A percentile compares a stretch with the other conserved stretches of the same genome.
Conservation (phyloP, 768 basidiomycete genomes). For the Cystobasidium onofrii region DNA sequence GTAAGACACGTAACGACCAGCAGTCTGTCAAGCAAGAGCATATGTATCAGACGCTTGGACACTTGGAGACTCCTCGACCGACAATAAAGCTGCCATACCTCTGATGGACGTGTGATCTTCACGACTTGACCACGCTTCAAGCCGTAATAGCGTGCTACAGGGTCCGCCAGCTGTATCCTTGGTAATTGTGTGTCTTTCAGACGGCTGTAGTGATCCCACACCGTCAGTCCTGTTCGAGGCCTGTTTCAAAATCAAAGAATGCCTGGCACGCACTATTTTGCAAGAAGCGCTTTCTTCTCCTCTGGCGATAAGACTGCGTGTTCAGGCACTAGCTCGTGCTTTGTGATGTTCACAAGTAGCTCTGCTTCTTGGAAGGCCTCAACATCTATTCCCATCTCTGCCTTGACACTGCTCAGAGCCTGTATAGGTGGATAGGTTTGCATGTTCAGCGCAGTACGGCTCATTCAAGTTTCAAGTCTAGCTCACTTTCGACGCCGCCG, state of each 20-base stretch:
- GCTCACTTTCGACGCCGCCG: conserved; percentile 81
- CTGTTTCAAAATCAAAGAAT: neutral
- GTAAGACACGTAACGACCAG: conserved; percentile 15
- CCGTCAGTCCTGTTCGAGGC: too few species aligned
- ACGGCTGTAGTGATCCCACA: conserved; percentile 63
- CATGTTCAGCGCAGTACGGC: conserved; percentile 3
- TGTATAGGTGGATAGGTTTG: conserved; percentile 47
- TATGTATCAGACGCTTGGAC: neutral
- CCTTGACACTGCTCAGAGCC: conserved; percentile 86
- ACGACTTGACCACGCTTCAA: conserved; percentile 91
- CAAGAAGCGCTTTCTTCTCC: conserved; percentile 75
- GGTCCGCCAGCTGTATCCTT: conserved; percentile 89
- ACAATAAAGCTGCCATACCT: conserved; percentile 47
- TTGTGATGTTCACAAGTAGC: conserved; percentile 91
- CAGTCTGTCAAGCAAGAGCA: neutral
- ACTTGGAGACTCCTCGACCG: too few species aligned
- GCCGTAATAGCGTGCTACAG: conserved; percentile 97
- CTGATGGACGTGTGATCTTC: conserved; percentile 92
- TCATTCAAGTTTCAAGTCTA: neutral
- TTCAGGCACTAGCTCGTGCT: conserved; percentile 85
- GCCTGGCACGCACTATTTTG: conserved; percentile 68
- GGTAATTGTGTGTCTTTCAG: conserved; percentile 96
- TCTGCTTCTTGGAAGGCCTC: conserved; percentile 97
- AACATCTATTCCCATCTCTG: conserved; percentile 60
- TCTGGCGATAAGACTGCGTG: conserved; percentile 79